A percentile compares a stretch with the other conserved stretches of the same genome.
These are phyloP conservation scores for Leishmania mexicana DNA, from an alignment of 208 protist genomes.

Conservation along the genomic window DNA sequence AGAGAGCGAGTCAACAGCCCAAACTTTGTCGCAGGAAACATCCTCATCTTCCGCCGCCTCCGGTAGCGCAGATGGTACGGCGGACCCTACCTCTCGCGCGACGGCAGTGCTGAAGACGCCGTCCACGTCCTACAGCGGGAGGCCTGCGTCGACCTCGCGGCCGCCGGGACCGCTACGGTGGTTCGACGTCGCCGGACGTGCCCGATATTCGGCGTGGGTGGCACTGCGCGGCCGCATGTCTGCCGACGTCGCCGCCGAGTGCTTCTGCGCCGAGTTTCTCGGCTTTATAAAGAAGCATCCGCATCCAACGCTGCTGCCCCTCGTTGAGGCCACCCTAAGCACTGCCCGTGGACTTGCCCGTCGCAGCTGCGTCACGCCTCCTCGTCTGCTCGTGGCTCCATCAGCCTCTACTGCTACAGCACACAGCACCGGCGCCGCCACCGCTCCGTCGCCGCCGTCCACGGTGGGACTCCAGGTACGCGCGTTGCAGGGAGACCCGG, in stretches of 20 bases:
- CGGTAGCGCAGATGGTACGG: background rate
- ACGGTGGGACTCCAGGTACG: conserved; percentile 46
- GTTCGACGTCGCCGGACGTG: conserved; percentile 65
- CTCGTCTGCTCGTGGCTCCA: background rate
- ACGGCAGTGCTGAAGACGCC: background rate
- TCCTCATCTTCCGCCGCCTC: background rate
- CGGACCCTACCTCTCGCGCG: background rate
- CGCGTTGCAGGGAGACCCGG: conserved; percentile 64
- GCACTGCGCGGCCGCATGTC: conserved; percentile 64
- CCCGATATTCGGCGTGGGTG: conserved; percentile 50
- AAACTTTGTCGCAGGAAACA: background rate
- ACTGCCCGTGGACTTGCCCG: conserved; percentile 39
- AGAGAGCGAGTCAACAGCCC: background rate
- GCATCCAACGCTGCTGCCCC: conserved; percentile 42
- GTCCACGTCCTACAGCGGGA: background rate
- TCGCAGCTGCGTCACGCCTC: background rate
- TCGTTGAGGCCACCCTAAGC: conserved; percentile 58
- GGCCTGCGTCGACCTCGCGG: background rate
- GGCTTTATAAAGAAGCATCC: conserved; percentile 53
- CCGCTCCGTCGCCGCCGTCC: background rate
- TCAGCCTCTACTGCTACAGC: conserved; percentile 2
- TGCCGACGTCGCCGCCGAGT: conserved; percentile 60
- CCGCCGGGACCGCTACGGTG: conserved; percentile 35
- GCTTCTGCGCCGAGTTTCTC: conserved; percentile 76
- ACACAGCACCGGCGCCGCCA: background rate